A percentile compares a stretch with the other conserved stretches of the same genome.
These are phyloP conservation scores for Fusarium virguliforme DNA, from an alignment of 2,329 filamentous ascomycete species.

Conservation along the genomic window DNA sequence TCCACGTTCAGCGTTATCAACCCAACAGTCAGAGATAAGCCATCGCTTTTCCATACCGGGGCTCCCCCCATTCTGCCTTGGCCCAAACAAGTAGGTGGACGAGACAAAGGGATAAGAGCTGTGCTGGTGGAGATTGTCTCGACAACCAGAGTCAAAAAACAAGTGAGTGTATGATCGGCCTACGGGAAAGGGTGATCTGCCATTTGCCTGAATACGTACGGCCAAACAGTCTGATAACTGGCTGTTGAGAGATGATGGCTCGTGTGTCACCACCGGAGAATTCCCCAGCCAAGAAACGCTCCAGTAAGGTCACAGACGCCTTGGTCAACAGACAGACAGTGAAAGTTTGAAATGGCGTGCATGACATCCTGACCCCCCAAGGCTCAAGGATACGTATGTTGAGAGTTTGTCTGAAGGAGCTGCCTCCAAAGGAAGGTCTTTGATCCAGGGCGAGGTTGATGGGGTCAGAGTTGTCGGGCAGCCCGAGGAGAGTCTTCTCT, in stretches of 20 bases:
- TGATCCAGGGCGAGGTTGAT: neutral
- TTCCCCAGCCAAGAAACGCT: conserved; percentile 5
- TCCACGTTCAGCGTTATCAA: neutral
- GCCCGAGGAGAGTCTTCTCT: no score
- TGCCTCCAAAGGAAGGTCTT: neutral
- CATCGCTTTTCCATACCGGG: neutral
- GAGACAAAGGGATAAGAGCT: neutral
- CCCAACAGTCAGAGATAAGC: conserved; percentile 1
- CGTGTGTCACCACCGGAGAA: conserved; percentile 4
- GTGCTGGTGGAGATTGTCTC: conserved; percentile 2
- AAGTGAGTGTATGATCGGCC: neutral
- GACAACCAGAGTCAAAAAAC: neutral
- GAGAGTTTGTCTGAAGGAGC: neutral
- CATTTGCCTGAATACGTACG: neutral
- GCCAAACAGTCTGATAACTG: neutral
- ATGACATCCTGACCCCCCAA: neutral
- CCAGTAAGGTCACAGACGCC: neutral
- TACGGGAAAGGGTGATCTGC: conserved; percentile 5
- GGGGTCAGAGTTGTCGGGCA: no score
- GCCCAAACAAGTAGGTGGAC: conserved; percentile 1
- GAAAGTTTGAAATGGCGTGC: neutral
- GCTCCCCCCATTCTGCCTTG: neutral
- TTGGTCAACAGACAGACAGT: neutral
- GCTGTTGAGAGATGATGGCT: neutral
- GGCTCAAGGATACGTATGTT: conserved; percentile 3